Base-by-base conservation (phyloP, 192 early-diverging fungal species). In the Phlyctochytrium planicorne region DNA sequence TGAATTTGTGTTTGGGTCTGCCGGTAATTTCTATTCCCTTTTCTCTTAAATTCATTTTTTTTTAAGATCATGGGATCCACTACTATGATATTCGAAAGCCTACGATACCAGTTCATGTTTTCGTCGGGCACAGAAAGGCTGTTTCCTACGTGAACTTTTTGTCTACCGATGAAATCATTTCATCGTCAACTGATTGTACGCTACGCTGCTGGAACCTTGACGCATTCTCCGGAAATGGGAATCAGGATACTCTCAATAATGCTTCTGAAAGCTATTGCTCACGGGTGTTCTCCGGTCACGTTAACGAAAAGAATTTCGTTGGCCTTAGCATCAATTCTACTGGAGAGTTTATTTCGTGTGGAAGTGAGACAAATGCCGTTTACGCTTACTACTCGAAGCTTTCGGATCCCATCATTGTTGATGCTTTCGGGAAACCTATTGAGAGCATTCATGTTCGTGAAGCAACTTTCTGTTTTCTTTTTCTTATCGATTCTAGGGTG, bases 301-400 rank as follows among this genome's bases (percentile, higher is more conserved):
- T 78, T 6, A 98, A 98, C 68, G 93, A 95, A 69, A 94, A 93
- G 80, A 97, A 97, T 79, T 98, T 98, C 93, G 96, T 97, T 2
- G 96, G 96, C 1, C 79, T 98, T 63, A 89, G 87, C 29, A 82
- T 89, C 3, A 88, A 88, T 57, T 73, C 63, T 10, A 80, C 80
- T 16, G 72, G 76, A 0, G 92, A 96, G 55, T 94, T 92, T 85
- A 92, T 98, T 67, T 79, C 92, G 0, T 95, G 93, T 70, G 96
- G 96, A 29, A 94, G 91, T 71, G 96, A 98, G 76, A 93, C 89
- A 55, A 95, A 98, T 77, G 86, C 87, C 2, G 85, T 95, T 17
- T 95, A 90, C 68, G 85, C 89, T 0, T 98, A 98, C 69, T 89
- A 92, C 78, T 84, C 83, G 36, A 79, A 82, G 40, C 75, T 93